Evolutionary conservation across 2,329 filamentous ascomycete genomes (phyloP).

Genomic region (Rasamsonia emersonii): DNA sequence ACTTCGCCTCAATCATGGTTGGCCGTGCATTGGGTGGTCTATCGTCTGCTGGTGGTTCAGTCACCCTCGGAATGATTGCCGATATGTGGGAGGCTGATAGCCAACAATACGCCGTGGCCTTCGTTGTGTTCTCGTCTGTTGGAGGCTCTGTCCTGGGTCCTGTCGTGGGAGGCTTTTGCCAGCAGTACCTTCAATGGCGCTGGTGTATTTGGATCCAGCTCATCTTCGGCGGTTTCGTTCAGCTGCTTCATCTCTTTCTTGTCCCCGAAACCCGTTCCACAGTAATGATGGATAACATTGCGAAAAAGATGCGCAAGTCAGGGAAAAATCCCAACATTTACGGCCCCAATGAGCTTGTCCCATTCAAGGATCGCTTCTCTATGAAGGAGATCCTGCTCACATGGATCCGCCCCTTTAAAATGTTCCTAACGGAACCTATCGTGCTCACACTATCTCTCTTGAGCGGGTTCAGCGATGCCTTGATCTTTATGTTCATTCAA

Average conservation of each 20-base stretch:
- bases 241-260: conserved; percentile 56
- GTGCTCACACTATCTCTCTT: conserved; percentile 53
- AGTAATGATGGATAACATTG: conserved; percentile 69
- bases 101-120: conserved; percentile 68
- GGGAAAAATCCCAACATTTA: conserved; percentile 54
- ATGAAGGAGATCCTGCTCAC: conserved; percentile 48
- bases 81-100: conserved; percentile 63
- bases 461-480: conserved; percentile 55
- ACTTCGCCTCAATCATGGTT: conserved; percentile 62
- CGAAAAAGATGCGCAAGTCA: conserved; percentile 60
- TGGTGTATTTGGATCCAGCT: conserved; percentile 83
- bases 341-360: conserved; percentile 62
- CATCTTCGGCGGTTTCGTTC: conserved; percentile 64
- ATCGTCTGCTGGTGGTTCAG: conserved; percentile 63
- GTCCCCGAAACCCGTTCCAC: conserved; percentile 73
- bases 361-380: conserved; percentile 52
- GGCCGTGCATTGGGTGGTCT: conserved; percentile 63
- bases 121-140: conserved; percentile 70
- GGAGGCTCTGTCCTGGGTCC: conserved; percentile 68
- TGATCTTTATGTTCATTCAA: conserved; percentile 61
- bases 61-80: conserved; percentile 66
- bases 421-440: conserved; percentile 59
- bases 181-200: conserved; percentile 59
- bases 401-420: conserved; percentile 54
- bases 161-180: conserved; percentile 68